Evolutionary conservation across 2,329 filamentous ascomycete genomes (phyloP).

Genomic region (Beauveria rudraprayagi): DNA sequence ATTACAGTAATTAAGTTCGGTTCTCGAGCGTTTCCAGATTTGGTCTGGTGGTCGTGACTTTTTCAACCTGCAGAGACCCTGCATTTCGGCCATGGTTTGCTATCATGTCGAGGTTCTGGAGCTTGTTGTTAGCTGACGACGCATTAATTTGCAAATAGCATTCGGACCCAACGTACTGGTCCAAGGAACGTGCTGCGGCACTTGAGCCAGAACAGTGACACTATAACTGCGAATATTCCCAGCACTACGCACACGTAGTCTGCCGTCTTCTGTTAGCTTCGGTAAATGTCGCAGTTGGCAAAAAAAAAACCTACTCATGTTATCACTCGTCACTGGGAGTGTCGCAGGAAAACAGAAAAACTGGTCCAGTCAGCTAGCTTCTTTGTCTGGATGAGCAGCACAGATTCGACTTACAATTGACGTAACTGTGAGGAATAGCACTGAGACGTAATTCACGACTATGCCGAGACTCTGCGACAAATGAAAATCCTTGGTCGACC

Average conservation of each 20-base stretch:
- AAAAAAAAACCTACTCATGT: conserved; percentile 21
- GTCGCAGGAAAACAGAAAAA: conserved; percentile 25
- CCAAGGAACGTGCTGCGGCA: conserved; percentile 6
- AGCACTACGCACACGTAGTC: conserved; percentile 30
- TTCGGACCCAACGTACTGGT: neutral
- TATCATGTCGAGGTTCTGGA: neutral
- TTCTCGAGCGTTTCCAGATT: neutral
- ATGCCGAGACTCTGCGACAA: conserved; percentile 22
- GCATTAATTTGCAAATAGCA: neutral
- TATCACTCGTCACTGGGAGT: conserved; percentile 21
- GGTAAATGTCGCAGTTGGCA: neutral
- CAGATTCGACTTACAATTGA: conserved; percentile 22
- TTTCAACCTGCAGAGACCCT: neutral
- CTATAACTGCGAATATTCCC: conserved; percentile 23
- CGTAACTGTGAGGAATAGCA: conserved; percentile 30
- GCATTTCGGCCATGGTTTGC: neutral
- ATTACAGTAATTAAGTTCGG: neutral
- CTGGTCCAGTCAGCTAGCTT: conserved; percentile 12
- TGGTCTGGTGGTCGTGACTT: neutral
- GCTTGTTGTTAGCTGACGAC: neutral
- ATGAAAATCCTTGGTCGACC: conserved; percentile 20
- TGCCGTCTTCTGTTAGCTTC: conserved; percentile 11
- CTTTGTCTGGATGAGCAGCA: neutral
- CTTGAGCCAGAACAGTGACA: conserved; percentile 2
- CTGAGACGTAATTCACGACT: conserved; percentile 24